Evolutionary conservation across 202 grass and related monocot genomes (phyloP).

Genomic region (Sporobolus alterniflorus): DNA sequence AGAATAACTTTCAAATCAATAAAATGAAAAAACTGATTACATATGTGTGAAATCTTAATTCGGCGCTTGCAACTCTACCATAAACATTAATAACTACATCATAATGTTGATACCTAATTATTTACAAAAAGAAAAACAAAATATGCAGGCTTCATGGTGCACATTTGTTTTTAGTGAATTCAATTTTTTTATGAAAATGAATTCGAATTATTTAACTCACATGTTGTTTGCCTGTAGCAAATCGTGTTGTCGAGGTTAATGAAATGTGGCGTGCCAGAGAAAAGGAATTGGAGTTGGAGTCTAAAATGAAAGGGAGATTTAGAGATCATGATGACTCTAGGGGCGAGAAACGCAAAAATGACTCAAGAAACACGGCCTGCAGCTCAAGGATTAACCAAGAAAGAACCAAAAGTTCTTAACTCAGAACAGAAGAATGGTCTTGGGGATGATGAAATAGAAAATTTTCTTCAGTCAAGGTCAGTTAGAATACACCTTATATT

Average conservation of each 20-base stretch:
- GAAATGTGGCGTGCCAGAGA: constrained; percentile 95
- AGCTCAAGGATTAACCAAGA: constrained; percentile 53
- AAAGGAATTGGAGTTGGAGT: constrained; percentile 77
- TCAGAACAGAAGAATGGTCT: constrained; percentile 55
- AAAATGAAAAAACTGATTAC: neutral
- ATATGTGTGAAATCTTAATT: neutral
- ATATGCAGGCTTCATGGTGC: neutral
- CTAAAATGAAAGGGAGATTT: constrained; percentile 48
- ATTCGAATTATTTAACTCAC: no score
- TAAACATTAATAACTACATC: neutral
- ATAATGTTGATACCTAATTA: neutral
- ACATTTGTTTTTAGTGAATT: neutral
- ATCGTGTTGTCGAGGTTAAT: constrained; percentile 76
- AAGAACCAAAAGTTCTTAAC: constrained; percentile 28
- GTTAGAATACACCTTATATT: constrained; percentile 17
- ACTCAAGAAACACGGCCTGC: constrained; percentile 38
- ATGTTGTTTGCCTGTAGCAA: constrained; percentile 59
- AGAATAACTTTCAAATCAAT: neutral
- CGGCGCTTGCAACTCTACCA: neutral
- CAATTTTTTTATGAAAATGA: no score
- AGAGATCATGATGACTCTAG: constrained; percentile 34
- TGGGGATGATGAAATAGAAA: constrained; percentile 74
- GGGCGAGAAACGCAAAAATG: constrained; percentile 43
- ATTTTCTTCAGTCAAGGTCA: constrained; percentile 87
- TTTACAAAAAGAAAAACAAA: neutral